Evolutionary conservation across 257 asterid species (phyloP).

Genomic region (Echium plantagineum): DNA sequence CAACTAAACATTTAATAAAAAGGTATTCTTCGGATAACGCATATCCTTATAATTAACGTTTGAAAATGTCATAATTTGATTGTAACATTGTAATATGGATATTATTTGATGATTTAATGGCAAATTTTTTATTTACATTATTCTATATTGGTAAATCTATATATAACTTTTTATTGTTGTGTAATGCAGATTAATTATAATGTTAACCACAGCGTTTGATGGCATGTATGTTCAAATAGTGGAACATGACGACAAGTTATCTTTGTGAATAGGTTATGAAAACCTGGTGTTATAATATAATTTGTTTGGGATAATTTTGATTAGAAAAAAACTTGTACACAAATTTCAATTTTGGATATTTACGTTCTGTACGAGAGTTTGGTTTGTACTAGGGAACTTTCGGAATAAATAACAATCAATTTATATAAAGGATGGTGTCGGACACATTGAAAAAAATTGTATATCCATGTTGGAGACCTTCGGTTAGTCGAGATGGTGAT

Average conservation of each 20-base stretch:
- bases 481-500: constrained; percentile 25
- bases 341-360: too few species aligned
- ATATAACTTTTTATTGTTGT: constrained; percentile 2
- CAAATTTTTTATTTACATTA: too few species aligned
- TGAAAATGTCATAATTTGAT: too few species aligned
- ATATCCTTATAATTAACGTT: too few species aligned
- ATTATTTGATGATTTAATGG: too few species aligned
- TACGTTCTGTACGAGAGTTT: too few species aligned
- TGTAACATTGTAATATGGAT: neutral
- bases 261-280: too few species aligned
- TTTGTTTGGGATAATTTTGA: constrained; percentile 14
- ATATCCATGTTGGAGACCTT: constrained; percentile 61
- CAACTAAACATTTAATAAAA: neutral
- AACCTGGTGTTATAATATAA: too few species aligned
- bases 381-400: too few species aligned
- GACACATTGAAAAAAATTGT: constrained; percentile 50
- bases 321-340: too few species aligned
- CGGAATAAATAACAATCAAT: too few species aligned
- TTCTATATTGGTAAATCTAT: too few species aligned
- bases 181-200: constrained; percentile 35
- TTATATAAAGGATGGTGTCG: constrained; percentile 74
- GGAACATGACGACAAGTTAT: constrained; percentile 16
- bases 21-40: neutral
- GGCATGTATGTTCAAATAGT: constrained; percentile 17
- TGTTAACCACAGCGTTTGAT: constrained; percentile 21